Conservation (phyloP, 1,284 basidiomycete species). For the Afroboletus lepidellus region DNA sequence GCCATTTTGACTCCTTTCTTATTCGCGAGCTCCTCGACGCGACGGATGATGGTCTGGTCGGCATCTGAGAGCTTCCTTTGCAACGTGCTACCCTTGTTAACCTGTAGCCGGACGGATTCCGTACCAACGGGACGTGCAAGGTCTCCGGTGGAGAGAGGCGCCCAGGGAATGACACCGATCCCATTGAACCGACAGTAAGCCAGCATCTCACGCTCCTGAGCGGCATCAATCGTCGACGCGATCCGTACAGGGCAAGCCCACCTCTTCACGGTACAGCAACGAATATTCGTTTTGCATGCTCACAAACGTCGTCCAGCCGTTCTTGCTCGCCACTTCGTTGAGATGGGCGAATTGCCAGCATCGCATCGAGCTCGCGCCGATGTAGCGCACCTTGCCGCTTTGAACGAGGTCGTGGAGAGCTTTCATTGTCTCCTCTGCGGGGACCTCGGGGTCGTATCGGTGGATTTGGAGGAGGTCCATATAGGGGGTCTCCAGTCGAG, state of each 20-base stretch:
- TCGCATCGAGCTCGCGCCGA: conserved; percentile 44
- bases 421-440: conserved; percentile 45
- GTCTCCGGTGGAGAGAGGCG: conserved; percentile 38
- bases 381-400: conserved; percentile 43
- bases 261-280: conserved; percentile 42
- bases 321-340: conserved; percentile 37
- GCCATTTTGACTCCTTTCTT: conserved; percentile 39
- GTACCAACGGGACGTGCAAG: conserved; percentile 40
- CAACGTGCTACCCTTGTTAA: conserved; percentile 25
- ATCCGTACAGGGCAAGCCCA: conserved; percentile 2
- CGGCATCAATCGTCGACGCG: background rate
- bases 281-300: conserved; percentile 43
- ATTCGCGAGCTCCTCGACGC: conserved; percentile 41
- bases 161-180: conserved; percentile 46
- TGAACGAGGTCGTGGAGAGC: conserved; percentile 45
- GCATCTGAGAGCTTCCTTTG: conserved; percentile 29
- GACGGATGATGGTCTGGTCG: conserved; percentile 38
- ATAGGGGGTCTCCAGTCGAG: conserved; percentile 43
- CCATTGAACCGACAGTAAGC: conserved; percentile 47
- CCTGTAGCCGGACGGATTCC: conserved; percentile 25
- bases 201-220: conserved; percentile 47
- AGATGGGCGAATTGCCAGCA: conserved; percentile 43
- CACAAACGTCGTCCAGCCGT: conserved; percentile 29
- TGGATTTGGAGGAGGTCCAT: conserved; percentile 50
- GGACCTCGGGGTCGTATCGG: conserved; percentile 35